Evolutionary conservation across 2,329 filamentous ascomycete species (phyloP), one percentile per base, ranked within the genome.

Genomic region (Stachybotrys echinatus): DNA sequence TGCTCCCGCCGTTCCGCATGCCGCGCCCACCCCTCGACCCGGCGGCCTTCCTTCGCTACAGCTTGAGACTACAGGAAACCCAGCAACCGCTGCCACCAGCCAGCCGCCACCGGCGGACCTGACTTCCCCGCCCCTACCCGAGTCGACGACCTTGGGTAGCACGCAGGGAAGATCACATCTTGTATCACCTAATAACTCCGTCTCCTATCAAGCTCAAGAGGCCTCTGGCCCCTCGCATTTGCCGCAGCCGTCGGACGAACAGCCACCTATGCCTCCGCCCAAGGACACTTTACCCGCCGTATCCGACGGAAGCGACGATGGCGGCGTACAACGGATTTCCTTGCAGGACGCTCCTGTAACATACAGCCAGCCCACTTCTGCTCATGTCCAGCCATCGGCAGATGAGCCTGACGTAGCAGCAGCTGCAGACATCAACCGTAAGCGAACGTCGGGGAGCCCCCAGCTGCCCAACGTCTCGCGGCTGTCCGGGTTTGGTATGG

Each of bases 401-500:
- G 27, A 34, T 34, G 27, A 34, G 27, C 27, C 27, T 34, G 27
- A 8, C 14, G 10, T 34, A 14, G 38, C 38, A 18, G n/a, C 38
- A 8, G 38, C 52, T 8, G 23, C 37, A 17, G 58, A 58, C 4
- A 53, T 57, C 38, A 54, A 58, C 7, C 50, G 55, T 3, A 59
- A 57, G 7, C 65, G 71, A 17, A 67, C 69, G 38, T 81, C 79
- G 1, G 71, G 70, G 1, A 83, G 81, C 53, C 81, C 80, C 0
- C 75, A 79, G 54, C 69, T 86, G 18, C 83, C 82, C 10, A 73
- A 80, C 52, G 58, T 86, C 4, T 70, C 73, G 12, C 78, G 81
- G 22, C 70, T 85, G 68, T 85, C 83, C 40, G 72, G 73, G 1
- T 85, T 85, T 60, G 80, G 80, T 1, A 69, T 77, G 40, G 80